Conservation (phyloP, 805 yeast species). For the Lachancea kluyveri region DNA sequence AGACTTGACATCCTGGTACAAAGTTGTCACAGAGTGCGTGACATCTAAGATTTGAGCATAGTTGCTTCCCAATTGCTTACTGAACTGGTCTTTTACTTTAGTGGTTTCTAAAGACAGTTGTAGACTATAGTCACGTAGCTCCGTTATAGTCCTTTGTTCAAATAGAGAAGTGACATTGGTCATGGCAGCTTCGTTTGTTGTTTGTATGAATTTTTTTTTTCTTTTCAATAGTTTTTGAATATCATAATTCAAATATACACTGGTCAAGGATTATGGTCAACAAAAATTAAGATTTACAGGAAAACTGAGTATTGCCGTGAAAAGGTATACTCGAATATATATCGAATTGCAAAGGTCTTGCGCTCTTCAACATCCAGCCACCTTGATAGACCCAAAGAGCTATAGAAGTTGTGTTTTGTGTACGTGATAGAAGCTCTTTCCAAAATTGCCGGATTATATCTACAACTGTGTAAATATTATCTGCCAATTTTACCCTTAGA, state of each 20-base stretch:
- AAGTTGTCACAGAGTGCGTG: constrained; percentile 16
- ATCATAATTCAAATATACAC: constrained; percentile 1
- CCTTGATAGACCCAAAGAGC: too few species aligned
- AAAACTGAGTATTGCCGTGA: too few species aligned
- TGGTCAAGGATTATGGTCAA: too few species aligned
- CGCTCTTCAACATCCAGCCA: too few species aligned
- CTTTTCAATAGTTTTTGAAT: not conserved
- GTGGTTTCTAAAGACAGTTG: constrained; percentile 13
- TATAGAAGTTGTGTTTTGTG: too few species aligned
- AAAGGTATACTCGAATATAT: too few species aligned
- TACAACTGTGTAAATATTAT: too few species aligned
- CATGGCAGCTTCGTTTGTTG: not conserved
- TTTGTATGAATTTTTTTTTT: constrained; percentile 1
- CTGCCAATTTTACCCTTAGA: too few species aligned
- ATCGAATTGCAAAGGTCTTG: too few species aligned
- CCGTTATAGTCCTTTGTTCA: constrained; percentile 6
- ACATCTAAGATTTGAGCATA: constrained; percentile 23
- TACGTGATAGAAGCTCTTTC: too few species aligned
- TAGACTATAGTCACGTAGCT: constrained; percentile 12
- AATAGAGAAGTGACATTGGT: constrained; percentile 3
- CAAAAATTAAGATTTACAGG: too few species aligned
- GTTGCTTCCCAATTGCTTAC: constrained; percentile 15
- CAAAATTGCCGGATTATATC: too few species aligned
- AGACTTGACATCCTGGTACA: constrained; percentile 13
- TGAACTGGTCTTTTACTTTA: constrained; percentile 16